Percentiles rank a stretch among this genome's conserved stretches.
Evolutionary conservation across 345 rosid genomes (phyloP).

Genomic region (Limnanthes douglasii): DNA sequence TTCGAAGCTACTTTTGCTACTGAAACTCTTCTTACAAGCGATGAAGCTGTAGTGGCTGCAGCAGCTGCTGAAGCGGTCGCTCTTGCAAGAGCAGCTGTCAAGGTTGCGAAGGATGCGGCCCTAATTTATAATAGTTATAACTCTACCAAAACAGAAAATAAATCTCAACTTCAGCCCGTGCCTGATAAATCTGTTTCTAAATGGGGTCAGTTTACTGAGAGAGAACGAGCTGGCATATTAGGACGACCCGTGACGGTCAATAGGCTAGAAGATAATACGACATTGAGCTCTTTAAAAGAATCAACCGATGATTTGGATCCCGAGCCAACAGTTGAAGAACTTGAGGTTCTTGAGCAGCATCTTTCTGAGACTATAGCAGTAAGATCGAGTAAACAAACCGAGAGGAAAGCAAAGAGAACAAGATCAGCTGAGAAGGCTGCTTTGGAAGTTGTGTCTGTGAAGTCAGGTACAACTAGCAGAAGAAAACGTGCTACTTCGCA

Average conservation of each 20-base stretch:
- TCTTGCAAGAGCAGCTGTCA: constrained; percentile 84
- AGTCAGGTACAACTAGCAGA: constrained; percentile 28
- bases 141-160: constrained; percentile 14
- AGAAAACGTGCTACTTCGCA: constrained; percentile 45
- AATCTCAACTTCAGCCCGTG: constrained; percentile 10
- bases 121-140: constrained; percentile 21
- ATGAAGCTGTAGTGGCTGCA: constrained; percentile 77
- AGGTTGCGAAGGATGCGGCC: constrained; percentile 74
- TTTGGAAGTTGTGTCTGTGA: constrained; percentile 33
- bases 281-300: constrained; percentile 16
- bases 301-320: constrained; percentile 20
- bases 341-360: constrained; percentile 36
- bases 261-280: constrained; percentile 13
- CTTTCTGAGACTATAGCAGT: constrained; percentile 41
- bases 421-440: constrained; percentile 60
- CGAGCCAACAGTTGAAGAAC: constrained; percentile 40
- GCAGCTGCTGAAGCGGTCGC: constrained; percentile 90
- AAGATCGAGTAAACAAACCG: constrained; percentile 60
- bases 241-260: constrained; percentile 24
- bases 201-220: constrained; percentile 33
- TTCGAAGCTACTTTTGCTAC: constrained; percentile 42
- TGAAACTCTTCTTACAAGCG: constrained; percentile 62
- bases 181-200: constrained; percentile 20
- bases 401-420: constrained; percentile 60
- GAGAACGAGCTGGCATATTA: constrained; percentile 37